Evolutionary conservation across 352 stramenopile species (phyloP), one percentile per base, ranked within the genome.

Genomic region (Pythium periplocum): DNA sequence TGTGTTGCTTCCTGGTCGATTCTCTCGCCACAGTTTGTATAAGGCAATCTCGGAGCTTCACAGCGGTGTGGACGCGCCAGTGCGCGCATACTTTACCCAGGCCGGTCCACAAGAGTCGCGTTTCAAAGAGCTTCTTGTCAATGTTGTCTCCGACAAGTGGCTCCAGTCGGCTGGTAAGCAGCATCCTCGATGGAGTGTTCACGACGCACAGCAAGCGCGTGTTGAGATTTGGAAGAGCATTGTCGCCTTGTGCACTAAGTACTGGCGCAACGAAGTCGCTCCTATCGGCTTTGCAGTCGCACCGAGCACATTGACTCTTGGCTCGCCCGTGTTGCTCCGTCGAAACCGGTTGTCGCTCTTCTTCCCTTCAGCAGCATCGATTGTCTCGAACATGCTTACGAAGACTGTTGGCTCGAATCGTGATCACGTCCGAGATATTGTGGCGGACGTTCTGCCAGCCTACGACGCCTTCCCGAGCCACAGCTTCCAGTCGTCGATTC

Each of bases 261-360:
- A 87, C 54, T 91, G 80, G 80, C 66, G 69, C 2, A 75, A 62
- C 9, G 80, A 88, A 55, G 84, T 83, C 31, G 78, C 82, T 8
- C 75, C 75, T 1, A 84, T 91, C 40, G 80, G 80, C 2, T 87
- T 91, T 53, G 77, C 66, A 5, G 61, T 64, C 1, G 70, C 68
- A 3, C 67, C 73, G 4, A 71, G 78, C 45, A 66, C 66, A 37
- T 58, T 78, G 26, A 59, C 73, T 26, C 75, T 79, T 7, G 80
- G 80, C 2, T 78, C 76, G 0, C 80, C 80, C 2, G 70, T 91
- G 35, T 53, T 91, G 37, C 49, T 91, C 17, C 78, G 78, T 8
- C 80, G 75, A 26, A 91, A 91, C 45, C 72, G 81, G 4, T 62
- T 88, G 7, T 86, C 78, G 34, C 55, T 89, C 45, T 40, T 87